Evolutionary conservation across 345 rosid genomes (phyloP).

Genomic region (Corchorus olitorius): DNA sequence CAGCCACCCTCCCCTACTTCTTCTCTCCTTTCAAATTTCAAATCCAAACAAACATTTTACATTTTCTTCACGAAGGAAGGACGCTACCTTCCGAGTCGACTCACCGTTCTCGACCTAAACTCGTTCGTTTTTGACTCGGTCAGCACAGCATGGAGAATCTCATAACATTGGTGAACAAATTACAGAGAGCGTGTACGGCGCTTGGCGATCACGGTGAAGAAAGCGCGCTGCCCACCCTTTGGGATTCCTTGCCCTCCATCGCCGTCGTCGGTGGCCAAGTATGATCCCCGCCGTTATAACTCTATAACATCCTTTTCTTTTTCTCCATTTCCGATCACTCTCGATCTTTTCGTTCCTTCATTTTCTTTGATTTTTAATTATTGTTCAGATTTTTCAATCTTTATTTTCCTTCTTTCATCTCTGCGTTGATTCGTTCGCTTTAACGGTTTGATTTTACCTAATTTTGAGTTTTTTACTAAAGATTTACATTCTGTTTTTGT

Average conservation of each 20-base stretch:
- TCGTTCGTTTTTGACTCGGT: background rate
- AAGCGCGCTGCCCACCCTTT: constrained; percentile 91
- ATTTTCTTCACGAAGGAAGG: background rate
- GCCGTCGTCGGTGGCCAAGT: constrained; percentile 99
- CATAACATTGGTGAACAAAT: constrained; percentile 81
- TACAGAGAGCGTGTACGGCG: constrained; percentile 93
- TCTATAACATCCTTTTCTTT: background rate
- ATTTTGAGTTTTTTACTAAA: background rate
- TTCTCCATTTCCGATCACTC: background rate
- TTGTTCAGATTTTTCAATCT: background rate
- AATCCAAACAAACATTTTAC: background rate
- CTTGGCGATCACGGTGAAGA: constrained; percentile 97
- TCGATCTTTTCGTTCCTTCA: background rate
- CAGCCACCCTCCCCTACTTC: background rate
- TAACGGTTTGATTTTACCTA: background rate
- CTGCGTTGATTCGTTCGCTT: background rate
- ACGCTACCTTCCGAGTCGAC: background rate
- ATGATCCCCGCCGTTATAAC: background rate
- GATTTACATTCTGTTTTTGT: background rate
- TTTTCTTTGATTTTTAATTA: background rate
- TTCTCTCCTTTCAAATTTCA: background rate
- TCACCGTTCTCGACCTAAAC: background rate
- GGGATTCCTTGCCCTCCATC: constrained; percentile 93
- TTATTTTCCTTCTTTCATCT: background rate
- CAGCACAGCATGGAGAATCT: constrained; percentile 65